Percentiles rank a stretch among this genome's conserved stretches.
Evolutionary conservation across 2,329 filamentous ascomycete genomes (phyloP).

Genomic region (Metarhizium humberi): DNA sequence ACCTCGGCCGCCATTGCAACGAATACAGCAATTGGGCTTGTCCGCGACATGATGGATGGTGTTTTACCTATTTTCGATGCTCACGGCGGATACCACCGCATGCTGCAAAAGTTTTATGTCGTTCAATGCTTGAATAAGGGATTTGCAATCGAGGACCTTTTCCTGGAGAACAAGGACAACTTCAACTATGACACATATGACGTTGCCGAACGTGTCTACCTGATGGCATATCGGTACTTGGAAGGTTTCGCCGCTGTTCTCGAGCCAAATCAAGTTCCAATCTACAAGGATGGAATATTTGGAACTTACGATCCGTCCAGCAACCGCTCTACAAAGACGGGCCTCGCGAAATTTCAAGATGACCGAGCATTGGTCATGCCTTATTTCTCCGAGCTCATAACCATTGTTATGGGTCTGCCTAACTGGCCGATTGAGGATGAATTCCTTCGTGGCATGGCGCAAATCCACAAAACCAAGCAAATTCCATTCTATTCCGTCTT

Average conservation of each 20-base stretch:
- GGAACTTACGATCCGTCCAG: conserved; percentile 16
- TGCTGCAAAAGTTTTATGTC: conserved; percentile 10
- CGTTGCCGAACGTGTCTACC: conserved; percentile 11
- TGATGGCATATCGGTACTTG: conserved; percentile 4
- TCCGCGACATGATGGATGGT: conserved; percentile 21
- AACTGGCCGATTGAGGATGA: conserved; percentile 23
- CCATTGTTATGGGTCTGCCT: conserved; percentile 4
- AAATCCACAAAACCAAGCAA: conserved; percentile 18
- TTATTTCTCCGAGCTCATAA: conserved; percentile 23
- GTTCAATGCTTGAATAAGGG: conserved; percentile 7
- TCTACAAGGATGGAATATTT: conserved; percentile 16
- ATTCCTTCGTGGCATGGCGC: conserved; percentile 24
- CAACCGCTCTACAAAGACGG: conserved; percentile 14
- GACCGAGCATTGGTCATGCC: conserved; percentile 24
- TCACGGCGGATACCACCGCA: conserved; percentile 13
- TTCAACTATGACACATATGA: conserved; percentile 20
- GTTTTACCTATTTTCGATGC: conserved; percentile 15
- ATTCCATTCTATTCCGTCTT: conserved; percentile 29
- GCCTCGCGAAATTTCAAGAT: conserved; percentile 22
- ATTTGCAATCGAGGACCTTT: conserved; percentile 5
- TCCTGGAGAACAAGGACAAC: background rate
- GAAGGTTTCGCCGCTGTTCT: conserved; percentile 4
- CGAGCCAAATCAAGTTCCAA: conserved; percentile 5
- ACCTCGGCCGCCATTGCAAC: conserved; percentile 25
- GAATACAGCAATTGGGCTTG: conserved; percentile 26